A percentile compares a stretch with the other conserved stretches of the same genome.
These are phyloP conservation scores for Aspergillus japonicus DNA, from an alignment of 2,329 filamentous ascomycete genomes.

Conservation along the genomic window DNA sequence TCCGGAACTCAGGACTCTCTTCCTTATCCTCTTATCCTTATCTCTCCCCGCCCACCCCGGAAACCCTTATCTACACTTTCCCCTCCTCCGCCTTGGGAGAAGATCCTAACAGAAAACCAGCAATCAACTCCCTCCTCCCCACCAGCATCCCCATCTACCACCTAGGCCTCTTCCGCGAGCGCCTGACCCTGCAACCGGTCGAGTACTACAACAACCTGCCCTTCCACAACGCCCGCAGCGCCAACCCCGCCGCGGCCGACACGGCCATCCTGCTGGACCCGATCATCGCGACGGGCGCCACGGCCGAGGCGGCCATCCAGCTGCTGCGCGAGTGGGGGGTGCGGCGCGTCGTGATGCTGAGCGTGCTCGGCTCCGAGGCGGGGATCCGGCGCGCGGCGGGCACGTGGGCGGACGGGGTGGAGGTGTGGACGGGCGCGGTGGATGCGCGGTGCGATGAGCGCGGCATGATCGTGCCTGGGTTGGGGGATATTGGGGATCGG, in stretches of 20 bases:
- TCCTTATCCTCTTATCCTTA: too few relatives aligned
- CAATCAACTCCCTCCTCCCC: conserved; percentile 80
- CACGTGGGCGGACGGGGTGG: conserved; percentile 65
- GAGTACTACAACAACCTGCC: conserved; percentile 99
- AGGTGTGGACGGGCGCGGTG: conserved; percentile 77
- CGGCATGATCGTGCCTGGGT: conserved; percentile 86
- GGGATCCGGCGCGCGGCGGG: conserved; percentile 71
- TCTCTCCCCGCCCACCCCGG: too few relatives aligned
- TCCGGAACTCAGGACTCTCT: too few relatives aligned
- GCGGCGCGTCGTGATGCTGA: conserved; percentile 72
- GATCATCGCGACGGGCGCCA: conserved; percentile 90
- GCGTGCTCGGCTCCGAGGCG: conserved; percentile 68
- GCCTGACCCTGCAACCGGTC: conserved; percentile 79
- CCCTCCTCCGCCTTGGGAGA: too few relatives aligned
- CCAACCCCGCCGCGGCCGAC: conserved; percentile 48
- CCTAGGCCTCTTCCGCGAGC: conserved; percentile 91
- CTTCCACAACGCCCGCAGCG: conserved; percentile 46
- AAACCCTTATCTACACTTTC: neutral
- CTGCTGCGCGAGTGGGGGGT: conserved; percentile 89
- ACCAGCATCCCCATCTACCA: conserved; percentile 80
- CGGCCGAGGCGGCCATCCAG: conserved; percentile 84
- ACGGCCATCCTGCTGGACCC: conserved; percentile 87
- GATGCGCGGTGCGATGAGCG: conserved; percentile 69
- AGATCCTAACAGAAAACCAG: conserved; percentile 29
- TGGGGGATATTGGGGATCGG: conserved; percentile 88